A percentile compares a stretch with the other conserved stretches of the same genome.
These are phyloP conservation scores for Botrytis aclada DNA, from an alignment of 2,329 filamentous ascomycete species.

Conservation along the genomic window DNA sequence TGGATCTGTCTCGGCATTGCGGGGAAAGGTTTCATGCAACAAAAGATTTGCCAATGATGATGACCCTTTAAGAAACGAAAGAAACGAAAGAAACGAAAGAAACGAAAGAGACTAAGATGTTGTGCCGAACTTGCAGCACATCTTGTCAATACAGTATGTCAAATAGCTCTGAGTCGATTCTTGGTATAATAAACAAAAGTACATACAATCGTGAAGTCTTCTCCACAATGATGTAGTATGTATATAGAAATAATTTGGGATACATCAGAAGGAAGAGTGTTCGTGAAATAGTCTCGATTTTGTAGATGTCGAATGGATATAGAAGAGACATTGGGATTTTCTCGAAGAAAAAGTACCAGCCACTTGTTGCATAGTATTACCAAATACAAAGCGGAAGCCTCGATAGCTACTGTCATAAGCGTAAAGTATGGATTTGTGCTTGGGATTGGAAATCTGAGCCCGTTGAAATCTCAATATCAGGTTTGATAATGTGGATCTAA, in stretches of 20 bases:
- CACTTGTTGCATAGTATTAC: background rate
- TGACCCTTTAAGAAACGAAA: background rate
- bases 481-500: background rate
- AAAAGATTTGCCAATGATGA: background rate
- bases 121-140: background rate
- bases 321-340: background rate
- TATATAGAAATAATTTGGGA: background rate
- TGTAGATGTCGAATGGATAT: background rate
- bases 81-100: background rate
- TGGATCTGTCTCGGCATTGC: background rate
- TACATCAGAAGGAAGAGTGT: background rate
- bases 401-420: background rate
- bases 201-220: background rate
- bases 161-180: background rate
- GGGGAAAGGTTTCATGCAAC: background rate
- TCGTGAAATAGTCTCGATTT: background rate
- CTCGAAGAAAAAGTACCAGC: background rate
- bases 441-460: too few relatives aligned
- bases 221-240: background rate
- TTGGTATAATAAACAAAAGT: background rate
- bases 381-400: too few relatives aligned
- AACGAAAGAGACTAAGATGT: accelerated
- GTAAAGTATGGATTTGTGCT: background rate
- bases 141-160: background rate
- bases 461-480: background rate